Evolutionary conservation across 1,284 basidiomycete genomes (phyloP), one percentile per base, ranked within the genome.

Genomic region (Inonotus obliquus): DNA sequence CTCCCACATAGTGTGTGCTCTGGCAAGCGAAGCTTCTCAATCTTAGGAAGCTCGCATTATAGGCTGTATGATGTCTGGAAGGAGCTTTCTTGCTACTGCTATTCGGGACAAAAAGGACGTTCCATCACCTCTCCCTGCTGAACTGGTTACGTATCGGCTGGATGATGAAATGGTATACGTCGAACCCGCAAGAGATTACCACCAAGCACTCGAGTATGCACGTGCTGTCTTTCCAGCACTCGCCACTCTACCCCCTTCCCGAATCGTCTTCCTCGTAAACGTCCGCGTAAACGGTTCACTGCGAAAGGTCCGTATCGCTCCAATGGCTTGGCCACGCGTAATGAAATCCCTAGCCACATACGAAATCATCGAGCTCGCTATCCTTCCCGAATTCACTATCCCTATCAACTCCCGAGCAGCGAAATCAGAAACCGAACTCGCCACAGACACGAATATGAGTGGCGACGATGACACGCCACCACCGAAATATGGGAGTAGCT

Each of bases 201-300:
- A 88, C 86, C 70, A 81, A 71, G 86, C 84, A 0, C 64, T 87
- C n/a, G 71, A 77, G 10, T 73, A 77, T 32, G 86, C 81, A 0
- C 74, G 76, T 17, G 71, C 77, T 65, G 79, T 76, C 68, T 85
- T 75, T 68, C 73, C 76, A 0, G 73, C 80, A 51, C 79, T 88
- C 32, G 69, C 65, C 17, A 61, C 68, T 11, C 62, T 81, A 10
- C 67, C 74, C 2, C 72, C 76, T 32, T 67, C 76, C 0, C 74
- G 76, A 2, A 79, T 88, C 6, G 71, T 75, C 6, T 80, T 89
- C 65, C 76, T 74, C 47, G 70, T 79, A 13, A 72, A 69, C 54
- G 41, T 44, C 14, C 41, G 41, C 17, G 75, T 76, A 39, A 72
- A 72, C 19, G 72, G 72, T 0, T 67, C 70, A 23, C 67, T 66